Evolutionary conservation across 176 grass and related monocot species (phyloP), one percentile per base, ranked within the genome.

Genomic region (Poa pratensis): DNA sequence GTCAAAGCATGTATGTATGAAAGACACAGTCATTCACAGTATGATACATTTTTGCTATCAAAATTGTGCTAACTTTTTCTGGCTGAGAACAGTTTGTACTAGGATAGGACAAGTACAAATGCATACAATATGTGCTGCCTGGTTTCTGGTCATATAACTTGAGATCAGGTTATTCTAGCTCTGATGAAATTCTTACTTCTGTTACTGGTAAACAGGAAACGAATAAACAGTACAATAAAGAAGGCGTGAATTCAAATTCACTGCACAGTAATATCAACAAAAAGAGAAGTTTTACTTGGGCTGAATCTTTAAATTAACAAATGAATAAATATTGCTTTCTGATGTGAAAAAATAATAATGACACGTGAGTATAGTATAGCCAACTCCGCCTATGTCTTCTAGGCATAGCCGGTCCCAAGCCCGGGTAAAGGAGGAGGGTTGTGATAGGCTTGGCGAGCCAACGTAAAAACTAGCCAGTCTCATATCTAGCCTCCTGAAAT

Each of bases 311-410:
- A 55, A 54, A 15, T 81, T n/a, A 23, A 60, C 40, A 64, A 7
- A 28, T 70, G 50, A 84, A 84, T 15, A 81, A 66, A 18, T 69
- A 60, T 9, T 50, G 53, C 26, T 43, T 69, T 6, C 3, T 60
- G 35, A 46, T 73, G 53, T 73, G 24, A 17, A 28, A 73, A 83
- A 59, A 82, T 34, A 45, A 7, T 42, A 46, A 10, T 43, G 24
- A 59, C 60, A 62, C 26, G 34, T 40, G 48, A 80, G 19, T n/a
- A 74, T 30, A 19, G 19, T 50, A 62, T 61, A 65, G 58, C n/a
- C n/a, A n/a, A n/a, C n/a, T n/a, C n/a, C n/a, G n/a, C n/a, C n/a
- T n/a, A n/a, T n/a, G n/a, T n/a, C n/a, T n/a, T n/a, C n/a, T n/a
- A n/a, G n/a, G n/a, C n/a, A n/a, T n/a, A n/a, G n/a, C n/a, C n/a